Base-by-base conservation (phyloP, 1,284 basidiomycete genomes). In the Coniferiporia sulphurascens region DNA sequence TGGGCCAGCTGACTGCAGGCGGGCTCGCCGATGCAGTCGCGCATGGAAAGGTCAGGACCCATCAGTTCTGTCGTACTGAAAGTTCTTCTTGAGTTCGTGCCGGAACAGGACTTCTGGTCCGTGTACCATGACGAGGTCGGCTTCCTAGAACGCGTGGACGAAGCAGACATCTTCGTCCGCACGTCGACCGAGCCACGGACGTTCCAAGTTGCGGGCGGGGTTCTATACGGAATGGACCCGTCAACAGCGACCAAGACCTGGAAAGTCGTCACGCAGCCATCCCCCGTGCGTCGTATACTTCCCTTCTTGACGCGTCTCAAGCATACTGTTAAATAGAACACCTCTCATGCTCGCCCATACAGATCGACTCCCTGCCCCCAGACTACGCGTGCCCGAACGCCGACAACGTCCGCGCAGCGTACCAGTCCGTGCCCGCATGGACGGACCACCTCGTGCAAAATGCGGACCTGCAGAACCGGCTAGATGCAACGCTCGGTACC, bases 281-380 rank as follows among this genome's bases (percentile, higher is more conserved):
- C 67, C 34, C 69, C 65, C 21, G 76, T 74, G 50, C 50, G 71
- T 66, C 32, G 21, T 56, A 2, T n/a, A 2, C 7, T 43, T 43
- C 7, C 3, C 7, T 13, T 43, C 41, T 7, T 43, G 12, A 12
- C 10, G 41, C 41, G 21, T 55, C 15, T 45, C 32, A 19, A n/a
- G n/a, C 7, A 4, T 12, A 19, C 35, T 19, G 17, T 19, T 21
- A n/a, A 38, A 41, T 9, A 17, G 41, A 17, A n/a, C 19, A 38
- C 17, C 32, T 44, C 22, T 27, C 19, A 21, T 21, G 9, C 22
- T 27, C 15, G n/a, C 35, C 3, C n/a, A 36, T 19, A 8, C 38
- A 78, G 80, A 80, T 82, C 17, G 79, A 81, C 61, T 79, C 78
- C 5, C 68, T 84, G 6, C 75, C 76, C 1, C 81, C 82, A 12